Percentiles rank a stretch among this genome's conserved stretches.
Evolutionary conservation across 2,329 filamentous ascomycete genomes (phyloP).

Genomic region (Ciborinia camelliae): DNA sequence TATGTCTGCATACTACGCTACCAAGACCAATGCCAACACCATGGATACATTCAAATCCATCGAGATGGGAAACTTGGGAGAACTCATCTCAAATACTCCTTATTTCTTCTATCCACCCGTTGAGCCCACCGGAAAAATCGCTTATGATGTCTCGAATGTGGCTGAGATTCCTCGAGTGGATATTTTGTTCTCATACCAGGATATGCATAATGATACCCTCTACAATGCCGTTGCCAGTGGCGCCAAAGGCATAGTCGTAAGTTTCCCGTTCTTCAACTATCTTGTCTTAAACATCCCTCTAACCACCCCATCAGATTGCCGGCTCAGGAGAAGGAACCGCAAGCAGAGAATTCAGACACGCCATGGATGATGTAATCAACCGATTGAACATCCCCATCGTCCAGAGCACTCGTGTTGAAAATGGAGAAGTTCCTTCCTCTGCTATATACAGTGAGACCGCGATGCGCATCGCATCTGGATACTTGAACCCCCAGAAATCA

Average conservation of each 20-base stretch:
- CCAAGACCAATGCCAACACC: constrained; percentile 61
- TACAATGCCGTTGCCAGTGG: constrained; percentile 48
- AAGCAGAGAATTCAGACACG: constrained; percentile 40
- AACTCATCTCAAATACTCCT: constrained; percentile 55
- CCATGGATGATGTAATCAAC: constrained; percentile 45
- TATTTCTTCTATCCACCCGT: constrained; percentile 57
- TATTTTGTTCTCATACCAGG: constrained; percentile 54
- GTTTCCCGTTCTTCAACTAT: not conserved
- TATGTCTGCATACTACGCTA: constrained; percentile 53
- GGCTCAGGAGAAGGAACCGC: constrained; percentile 54
- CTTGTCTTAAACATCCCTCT: not conserved
- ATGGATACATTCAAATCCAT: constrained; percentile 59
- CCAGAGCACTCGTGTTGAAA: constrained; percentile 49
- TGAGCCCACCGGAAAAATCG: constrained; percentile 46
- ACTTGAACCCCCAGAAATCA: constrained; percentile 54
- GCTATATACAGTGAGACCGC: constrained; percentile 26
- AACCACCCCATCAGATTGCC: constrained; percentile 39
- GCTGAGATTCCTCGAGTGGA: constrained; percentile 51
- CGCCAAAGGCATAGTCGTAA: constrained; percentile 50
- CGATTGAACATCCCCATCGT: constrained; percentile 49
- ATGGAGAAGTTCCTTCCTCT: constrained; percentile 39
- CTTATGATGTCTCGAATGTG: constrained; percentile 42
- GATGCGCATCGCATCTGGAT: constrained; percentile 45
- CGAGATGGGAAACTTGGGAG: constrained; percentile 56
- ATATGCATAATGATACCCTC: constrained; percentile 48